These are phyloP conservation scores for Suillus clintonianus DNA, from an alignment of 768 basidiomycete species.

Conservation along the genomic window DNA sequence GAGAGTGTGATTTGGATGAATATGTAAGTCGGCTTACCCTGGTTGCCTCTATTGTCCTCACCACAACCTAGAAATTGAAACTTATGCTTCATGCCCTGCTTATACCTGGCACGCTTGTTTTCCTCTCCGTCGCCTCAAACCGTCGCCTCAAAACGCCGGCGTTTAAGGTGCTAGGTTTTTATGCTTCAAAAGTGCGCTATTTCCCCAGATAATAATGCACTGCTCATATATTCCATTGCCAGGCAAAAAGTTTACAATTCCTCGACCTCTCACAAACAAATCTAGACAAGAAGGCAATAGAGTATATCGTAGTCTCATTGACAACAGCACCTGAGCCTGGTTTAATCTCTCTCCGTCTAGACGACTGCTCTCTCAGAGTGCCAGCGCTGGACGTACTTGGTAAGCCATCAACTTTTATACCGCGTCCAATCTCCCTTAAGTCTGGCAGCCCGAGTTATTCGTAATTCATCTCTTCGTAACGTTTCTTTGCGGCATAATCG, in stretches of 20 bases:
- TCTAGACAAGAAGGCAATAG: slow-evolving; percentile 82
- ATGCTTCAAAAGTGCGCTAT: slow-evolving; percentile 62
- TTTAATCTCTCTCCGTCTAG: slow-evolving; percentile 80
- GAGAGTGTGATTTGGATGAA: slow-evolving; percentile 87
- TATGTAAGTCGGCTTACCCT: slow-evolving; percentile 45
- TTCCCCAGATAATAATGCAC: neutral
- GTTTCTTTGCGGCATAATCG: slow-evolving; percentile 89
- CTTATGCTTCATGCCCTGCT: slow-evolving; percentile 88
- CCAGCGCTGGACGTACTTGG: slow-evolving; percentile 79
- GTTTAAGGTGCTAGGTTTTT: slow-evolving; percentile 80
- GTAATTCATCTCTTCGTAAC: slow-evolving; percentile 81
- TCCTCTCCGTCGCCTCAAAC: slow-evolving; percentile 86
- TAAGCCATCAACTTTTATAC: slow-evolving; percentile 38
- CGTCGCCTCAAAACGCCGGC: slow-evolving; percentile 73
- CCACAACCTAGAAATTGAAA: slow-evolving; percentile 65
- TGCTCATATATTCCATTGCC: neutral
- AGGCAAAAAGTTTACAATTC: slow-evolving; percentile 81
- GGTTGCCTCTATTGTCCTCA: neutral
- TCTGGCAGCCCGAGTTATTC: slow-evolving; percentile 71
- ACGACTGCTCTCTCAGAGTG: slow-evolving; percentile 80
- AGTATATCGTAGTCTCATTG: slow-evolving; percentile 76
- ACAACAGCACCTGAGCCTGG: slow-evolving; percentile 40
- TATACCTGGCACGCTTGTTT: slow-evolving; percentile 77
- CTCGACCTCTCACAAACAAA: slow-evolving; percentile 87
- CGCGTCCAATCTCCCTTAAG: neutral